A percentile compares a stretch with the other conserved stretches of the same genome.
These are phyloP conservation scores for Neurospora sp. DNA, from an alignment of 495 filamentous ascomycete genomes.

Conservation along the genomic window DNA sequence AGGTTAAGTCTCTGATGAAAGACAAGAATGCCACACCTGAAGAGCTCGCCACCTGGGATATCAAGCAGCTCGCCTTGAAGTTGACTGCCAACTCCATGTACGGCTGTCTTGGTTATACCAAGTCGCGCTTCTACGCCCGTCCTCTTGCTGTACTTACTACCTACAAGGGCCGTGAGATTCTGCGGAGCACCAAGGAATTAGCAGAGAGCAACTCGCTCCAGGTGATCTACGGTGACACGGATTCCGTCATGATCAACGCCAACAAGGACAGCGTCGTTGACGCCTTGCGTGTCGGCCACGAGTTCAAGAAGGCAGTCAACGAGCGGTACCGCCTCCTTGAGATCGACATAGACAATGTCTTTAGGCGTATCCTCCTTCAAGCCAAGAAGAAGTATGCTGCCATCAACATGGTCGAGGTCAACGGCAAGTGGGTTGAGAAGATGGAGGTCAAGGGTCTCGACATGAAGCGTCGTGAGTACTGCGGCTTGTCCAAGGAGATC, in stretches of 20 bases:
- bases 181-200: slow-evolving; percentile 86
- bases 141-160: slow-evolving; percentile 94
- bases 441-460: slow-evolving; percentile 97
- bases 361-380: slow-evolving; percentile 84
- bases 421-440: slow-evolving; percentile 86
- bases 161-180: slow-evolving; percentile 94
- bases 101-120: slow-evolving; percentile 91
- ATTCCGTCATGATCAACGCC: slow-evolving; percentile 99
- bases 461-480: slow-evolving; percentile 96
- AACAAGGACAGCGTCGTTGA: slow-evolving; percentile 90
- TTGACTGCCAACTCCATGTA: slow-evolving; percentile 99
- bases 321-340: slow-evolving; percentile 82
- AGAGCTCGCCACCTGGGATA: slow-evolving; percentile 91
- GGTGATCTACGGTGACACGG: slow-evolving; percentile 97
- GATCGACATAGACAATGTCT: slow-evolving; percentile 97
- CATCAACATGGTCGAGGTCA: slow-evolving; percentile 80
- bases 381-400: slow-evolving; percentile 99
- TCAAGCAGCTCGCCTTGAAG: slow-evolving; percentile 93
- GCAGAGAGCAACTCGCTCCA: slow-evolving; percentile 79
- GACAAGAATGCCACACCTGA: slow-evolving; percentile 77
- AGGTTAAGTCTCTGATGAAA: slow-evolving; percentile 96
- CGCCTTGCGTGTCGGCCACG: slow-evolving; percentile 72
- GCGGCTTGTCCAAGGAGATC: slow-evolving; percentile 84
- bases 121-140: slow-evolving; percentile 91
- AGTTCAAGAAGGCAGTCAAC: slow-evolving; percentile 65